Evolutionary conservation across 2,329 filamentous ascomycete genomes (phyloP).

Genomic region (Penicillium griseofulvum): DNA sequence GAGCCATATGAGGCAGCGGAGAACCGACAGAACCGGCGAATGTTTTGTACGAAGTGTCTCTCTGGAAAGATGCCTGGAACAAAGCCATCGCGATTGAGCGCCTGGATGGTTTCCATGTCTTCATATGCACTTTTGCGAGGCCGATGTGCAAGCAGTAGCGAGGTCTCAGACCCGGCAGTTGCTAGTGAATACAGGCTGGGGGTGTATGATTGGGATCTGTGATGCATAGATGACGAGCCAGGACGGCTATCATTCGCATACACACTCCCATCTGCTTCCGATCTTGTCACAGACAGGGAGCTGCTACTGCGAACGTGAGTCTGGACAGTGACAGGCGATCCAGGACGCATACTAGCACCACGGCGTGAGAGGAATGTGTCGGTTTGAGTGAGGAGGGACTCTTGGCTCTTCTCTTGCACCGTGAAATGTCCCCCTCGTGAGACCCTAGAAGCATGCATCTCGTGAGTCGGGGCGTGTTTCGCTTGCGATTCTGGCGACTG

Average conservation of each 20-base stretch:
- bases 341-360: constrained; percentile 34
- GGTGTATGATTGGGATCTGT: constrained; percentile 39
- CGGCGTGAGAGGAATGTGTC: constrained; percentile 45
- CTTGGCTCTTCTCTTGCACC: constrained; percentile 39
- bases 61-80: constrained; percentile 48
- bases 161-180: constrained; percentile 45
- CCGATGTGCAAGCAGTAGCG: constrained; percentile 44
- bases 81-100: constrained; percentile 44
- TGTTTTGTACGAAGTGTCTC: constrained; percentile 46
- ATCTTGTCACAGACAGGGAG: constrained; percentile 42
- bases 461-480: constrained; percentile 18
- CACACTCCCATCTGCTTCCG: constrained; percentile 40
- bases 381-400: constrained; percentile 42
- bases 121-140: constrained; percentile 47
- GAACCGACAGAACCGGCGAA: constrained; percentile 48
- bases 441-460: constrained; percentile 15
- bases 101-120: constrained; percentile 44
- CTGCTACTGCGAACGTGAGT: constrained; percentile 45
- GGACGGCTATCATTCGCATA: constrained; percentile 31
- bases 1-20: constrained; percentile 49
- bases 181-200: constrained; percentile 49
- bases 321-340: constrained; percentile 39
- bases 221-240: constrained; percentile 31
- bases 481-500: constrained; percentile 22
- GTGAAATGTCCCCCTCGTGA: constrained; percentile 33